Base-by-base conservation (phyloP, 129 eudicot species). In the Saposhnikovia divaricata region DNA sequence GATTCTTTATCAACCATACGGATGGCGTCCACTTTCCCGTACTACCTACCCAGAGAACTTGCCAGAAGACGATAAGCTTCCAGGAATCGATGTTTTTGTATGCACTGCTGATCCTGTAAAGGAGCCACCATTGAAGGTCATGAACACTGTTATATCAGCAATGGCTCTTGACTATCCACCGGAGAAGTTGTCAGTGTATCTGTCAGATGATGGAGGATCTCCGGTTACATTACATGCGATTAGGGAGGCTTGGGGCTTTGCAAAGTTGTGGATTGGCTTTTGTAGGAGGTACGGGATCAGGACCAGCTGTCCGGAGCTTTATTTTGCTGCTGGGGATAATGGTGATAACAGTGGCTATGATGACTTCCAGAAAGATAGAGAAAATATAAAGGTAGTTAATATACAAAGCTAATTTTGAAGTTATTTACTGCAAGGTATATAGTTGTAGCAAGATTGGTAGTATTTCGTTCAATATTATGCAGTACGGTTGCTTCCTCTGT, bases 1-100 rank as follows among this genome's bases (percentile, higher is more conserved):
- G 89, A 31, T 79, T 37, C 48, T 84, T 0, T 6, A 75, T 27
- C 87, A 84, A 66, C 80, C 85, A 25, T 84, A 50, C 31, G 69
- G 81, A 43, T 87, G 87, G 87, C 63, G 70, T 5, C 87, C 89
- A 40, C 70, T 87, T 0, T 1, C 19, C 5, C 81, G 87, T 61
- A 76, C 19, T 15, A 82, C 81, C 5, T 72, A 25, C 59, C 82
- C 84, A 0, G 87, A 84, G 40, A 84, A 79, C 19, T 7, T 79
- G 3, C 77, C 82, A 9, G 61, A 34, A 28, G 48, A 79, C 14
- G 50, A 47, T 31, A 18, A 81, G 9, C 80, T 81, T 27, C 84
- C 80, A 18, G 75, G 45, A 0, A 23, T 81, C 1, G 84, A 81
- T 25, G 66, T 81, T 3, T 42, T 81, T 38, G 51, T 81, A 23